Percentiles rank a stretch among this genome's conserved stretches.
These are phyloP conservation scores for Neofusicoccum ribis DNA, from an alignment of 2,329 filamentous ascomycete genomes.

Conservation along the genomic window DNA sequence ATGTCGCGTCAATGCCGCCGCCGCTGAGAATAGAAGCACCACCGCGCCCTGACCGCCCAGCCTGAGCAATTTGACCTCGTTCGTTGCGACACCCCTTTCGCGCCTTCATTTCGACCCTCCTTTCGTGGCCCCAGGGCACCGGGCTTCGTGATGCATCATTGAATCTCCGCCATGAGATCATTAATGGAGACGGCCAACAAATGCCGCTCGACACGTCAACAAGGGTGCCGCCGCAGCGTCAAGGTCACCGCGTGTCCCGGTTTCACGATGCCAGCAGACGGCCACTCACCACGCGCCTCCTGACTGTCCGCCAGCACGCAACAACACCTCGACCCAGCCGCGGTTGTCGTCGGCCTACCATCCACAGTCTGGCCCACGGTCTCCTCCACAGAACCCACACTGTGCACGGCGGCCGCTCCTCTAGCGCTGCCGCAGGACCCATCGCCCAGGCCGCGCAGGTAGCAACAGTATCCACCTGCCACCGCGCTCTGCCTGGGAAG, in stretches of 20 bases:
- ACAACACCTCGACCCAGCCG: not conserved
- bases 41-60: conserved; percentile 7
- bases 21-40: conserved; percentile 13
- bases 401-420: not conserved
- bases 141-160: not conserved
- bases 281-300: not conserved
- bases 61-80: not conserved
- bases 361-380: conserved; percentile 2
- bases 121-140: not conserved
- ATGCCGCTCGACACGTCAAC: conserved; percentile 18
- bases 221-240: not conserved
- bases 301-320: not conserved
- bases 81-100: not conserved
- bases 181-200: conserved; percentile 10
- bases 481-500: not conserved
- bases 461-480: conserved; percentile 9
- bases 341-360: conserved; percentile 3
- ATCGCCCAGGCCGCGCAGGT: conserved; percentile 11
- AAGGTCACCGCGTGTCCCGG: not conserved
- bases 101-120: no score
- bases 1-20: conserved; percentile 14
- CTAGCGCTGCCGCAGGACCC: conserved; percentile 19
- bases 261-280: conserved; percentile 10
- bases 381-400: conserved; percentile 20
- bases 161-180: not conserved